A percentile compares a stretch with the other conserved stretches of the same genome.
Evolutionary conservation across 768 basidiomycete species (phyloP).

Genomic region (Ramaria sp.): DNA sequence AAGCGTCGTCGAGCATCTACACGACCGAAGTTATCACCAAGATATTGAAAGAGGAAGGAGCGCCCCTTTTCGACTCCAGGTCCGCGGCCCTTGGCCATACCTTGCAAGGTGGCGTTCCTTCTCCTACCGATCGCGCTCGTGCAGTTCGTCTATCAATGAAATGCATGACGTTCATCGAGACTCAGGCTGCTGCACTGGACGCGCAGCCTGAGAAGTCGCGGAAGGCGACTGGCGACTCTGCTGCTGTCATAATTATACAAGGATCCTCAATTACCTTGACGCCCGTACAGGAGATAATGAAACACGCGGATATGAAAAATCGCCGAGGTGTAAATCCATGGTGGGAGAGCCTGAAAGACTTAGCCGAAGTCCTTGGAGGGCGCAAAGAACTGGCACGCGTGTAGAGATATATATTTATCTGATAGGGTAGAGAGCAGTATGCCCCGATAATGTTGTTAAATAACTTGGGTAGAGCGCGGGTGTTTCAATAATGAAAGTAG

Average conservation of each 20-base stretch:
- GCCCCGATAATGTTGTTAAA: not conserved
- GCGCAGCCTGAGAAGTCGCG: conserved; percentile 41
- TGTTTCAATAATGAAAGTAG: not conserved
- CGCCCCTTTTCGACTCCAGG: conserved; percentile 82
- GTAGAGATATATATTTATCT: not conserved
- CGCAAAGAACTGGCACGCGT: not conserved
- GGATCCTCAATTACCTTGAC: conserved; percentile 74
- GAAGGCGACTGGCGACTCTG: conserved; percentile 51
- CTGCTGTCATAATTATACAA: conserved; percentile 89
- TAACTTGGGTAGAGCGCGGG: not conserved
- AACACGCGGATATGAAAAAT: conserved; percentile 85
- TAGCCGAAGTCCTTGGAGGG: conserved; percentile 60
- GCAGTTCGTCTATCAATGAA: conserved; percentile 83
- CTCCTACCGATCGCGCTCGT: conserved; percentile 86
- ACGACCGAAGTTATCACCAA: conserved; percentile 85
- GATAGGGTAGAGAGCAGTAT: not conserved
- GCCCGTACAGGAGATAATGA: conserved; percentile 72
- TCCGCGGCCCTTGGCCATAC: conserved; percentile 96
- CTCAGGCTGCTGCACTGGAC: conserved; percentile 51
- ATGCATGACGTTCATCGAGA: conserved; percentile 91
- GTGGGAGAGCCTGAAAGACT: conserved; percentile 62
- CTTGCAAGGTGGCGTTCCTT: conserved; percentile 90
- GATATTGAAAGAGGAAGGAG: conserved; percentile 95
- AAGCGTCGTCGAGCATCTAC: conserved; percentile 80
- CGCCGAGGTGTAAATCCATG: conserved; percentile 68